phyloP scores from a whole-genome alignment of 2,329 filamentous ascomycete species.

The Calonectria leucothoes region DNA sequence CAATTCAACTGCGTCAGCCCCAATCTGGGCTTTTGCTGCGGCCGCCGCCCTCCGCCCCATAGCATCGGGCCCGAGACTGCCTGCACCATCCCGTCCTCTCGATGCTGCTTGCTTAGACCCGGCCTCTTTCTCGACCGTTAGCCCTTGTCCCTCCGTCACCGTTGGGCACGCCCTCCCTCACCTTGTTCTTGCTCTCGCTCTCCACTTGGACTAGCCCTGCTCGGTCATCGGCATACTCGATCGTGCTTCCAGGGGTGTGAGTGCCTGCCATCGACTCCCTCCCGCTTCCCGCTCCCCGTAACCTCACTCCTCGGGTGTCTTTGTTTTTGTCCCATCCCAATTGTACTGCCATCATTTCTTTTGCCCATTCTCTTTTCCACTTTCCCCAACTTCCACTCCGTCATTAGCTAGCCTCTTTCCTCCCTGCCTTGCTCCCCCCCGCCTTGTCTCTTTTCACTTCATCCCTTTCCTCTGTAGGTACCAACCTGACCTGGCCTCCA shows the following conservation, averaged over 20 bases:
- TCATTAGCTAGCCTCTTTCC: conserved; percentile 20
- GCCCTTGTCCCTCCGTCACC: conserved; percentile 22
- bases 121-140: conserved; percentile 33
- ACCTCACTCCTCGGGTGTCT: conserved; percentile 29
- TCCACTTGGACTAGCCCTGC: conserved; percentile 29
- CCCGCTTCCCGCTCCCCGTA: conserved; percentile 15
- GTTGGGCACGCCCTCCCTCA: conserved; percentile 33
- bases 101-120: conserved; percentile 29
- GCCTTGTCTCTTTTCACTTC: conserved; percentile 22
- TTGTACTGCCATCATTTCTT: conserved; percentile 25
- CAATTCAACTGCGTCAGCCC: conserved; percentile 35
- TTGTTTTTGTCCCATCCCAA: conserved; percentile 30
- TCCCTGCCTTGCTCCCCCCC: conserved; percentile 1
- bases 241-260: conserved; percentile 31
- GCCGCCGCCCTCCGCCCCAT: conserved; percentile 41
- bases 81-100: conserved; percentile 34
- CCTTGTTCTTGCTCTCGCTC: background rate
- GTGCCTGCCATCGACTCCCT: conserved; percentile 29
- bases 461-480: conserved; percentile 32
- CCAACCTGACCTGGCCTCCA: conserved; percentile 23
- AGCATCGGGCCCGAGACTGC: conserved; percentile 36
- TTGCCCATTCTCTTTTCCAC: conserved; percentile 24
- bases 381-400: conserved; percentile 20
- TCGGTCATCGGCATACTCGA: conserved; percentile 43
- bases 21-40: conserved; percentile 27